Conservation (phyloP, 2,329 filamentous ascomycete genomes). For the Metarhizium humberi region DNA sequence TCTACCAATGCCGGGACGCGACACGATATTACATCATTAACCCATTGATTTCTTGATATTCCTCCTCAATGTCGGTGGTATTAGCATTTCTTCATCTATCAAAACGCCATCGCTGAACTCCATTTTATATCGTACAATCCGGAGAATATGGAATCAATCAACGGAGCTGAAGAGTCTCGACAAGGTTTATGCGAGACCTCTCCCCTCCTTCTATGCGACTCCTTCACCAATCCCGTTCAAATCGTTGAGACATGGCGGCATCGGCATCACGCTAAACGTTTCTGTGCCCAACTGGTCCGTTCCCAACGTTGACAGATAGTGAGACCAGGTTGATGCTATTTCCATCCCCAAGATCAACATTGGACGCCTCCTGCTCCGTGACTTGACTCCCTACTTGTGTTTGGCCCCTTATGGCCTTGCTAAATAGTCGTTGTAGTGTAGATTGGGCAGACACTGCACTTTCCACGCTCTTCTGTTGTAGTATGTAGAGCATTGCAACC, state of each 20-base stretch:
- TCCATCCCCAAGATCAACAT: slow-evolving; percentile 31
- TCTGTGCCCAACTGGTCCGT: slow-evolving; percentile 18
- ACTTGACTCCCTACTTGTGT: slow-evolving; percentile 17
- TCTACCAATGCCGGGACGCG: not conserved
- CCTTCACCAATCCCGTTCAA: not conserved
- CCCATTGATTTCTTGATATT: not conserved
- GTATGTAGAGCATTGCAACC: slow-evolving; percentile 50
- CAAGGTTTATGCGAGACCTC: not conserved
- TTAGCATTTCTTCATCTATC: slow-evolving; percentile 12
- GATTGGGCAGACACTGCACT: slow-evolving; percentile 45
- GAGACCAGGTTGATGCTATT: slow-evolving; percentile 43
- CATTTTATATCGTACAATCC: slow-evolving; percentile 13
- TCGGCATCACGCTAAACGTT: slow-evolving; percentile 10
- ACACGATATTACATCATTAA: not conserved
- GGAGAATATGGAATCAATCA: not conserved
- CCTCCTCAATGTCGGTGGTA: slow-evolving; percentile 10
- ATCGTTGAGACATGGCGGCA: not conserved
- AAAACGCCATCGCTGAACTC: slow-evolving; percentile 21
- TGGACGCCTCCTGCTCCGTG: slow-evolving; percentile 28
- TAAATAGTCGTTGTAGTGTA: slow-evolving; percentile 46
- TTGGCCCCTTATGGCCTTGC: slow-evolving; percentile 3
- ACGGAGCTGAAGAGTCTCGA: not conserved
- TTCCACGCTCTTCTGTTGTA: slow-evolving; percentile 43
- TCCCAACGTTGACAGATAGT: slow-evolving; percentile 30
- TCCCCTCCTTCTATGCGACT: not conserved